These are phyloP conservation scores for Lentinula aciculospora DNA, from an alignment of 768 basidiomycete genomes.

Conservation along the genomic window DNA sequence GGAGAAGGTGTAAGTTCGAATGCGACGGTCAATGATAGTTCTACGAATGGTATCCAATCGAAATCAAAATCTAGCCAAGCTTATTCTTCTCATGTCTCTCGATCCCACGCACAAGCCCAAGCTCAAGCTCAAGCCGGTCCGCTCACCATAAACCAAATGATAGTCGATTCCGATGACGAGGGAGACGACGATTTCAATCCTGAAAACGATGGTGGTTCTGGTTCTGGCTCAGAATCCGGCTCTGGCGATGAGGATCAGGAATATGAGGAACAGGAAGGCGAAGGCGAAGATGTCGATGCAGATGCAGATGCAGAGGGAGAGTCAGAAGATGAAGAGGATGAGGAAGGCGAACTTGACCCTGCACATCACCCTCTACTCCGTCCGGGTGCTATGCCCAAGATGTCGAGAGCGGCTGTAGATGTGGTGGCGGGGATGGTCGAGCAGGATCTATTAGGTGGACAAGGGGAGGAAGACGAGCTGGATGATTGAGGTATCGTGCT, in stretches of 20 bases:
- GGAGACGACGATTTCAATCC: not conserved
- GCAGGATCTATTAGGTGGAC: constrained; percentile 37
- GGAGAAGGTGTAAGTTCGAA: no score
- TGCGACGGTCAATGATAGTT: no score
- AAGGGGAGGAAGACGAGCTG: constrained; percentile 45
- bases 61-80: no score
- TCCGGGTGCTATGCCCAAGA: constrained; percentile 62
- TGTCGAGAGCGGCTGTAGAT: constrained; percentile 64
- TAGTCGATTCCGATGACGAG: constrained; percentile 2
- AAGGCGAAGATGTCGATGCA: constrained; percentile 31
- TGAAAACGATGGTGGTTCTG: constrained; percentile 32
- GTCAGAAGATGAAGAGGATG: constrained; percentile 27
- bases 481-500: constrained; percentile 39
- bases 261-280: constrained; percentile 31
- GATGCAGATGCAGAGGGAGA: constrained; percentile 25
- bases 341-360: constrained; percentile 43
- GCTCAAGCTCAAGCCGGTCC: not conserved
- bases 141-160: not conserved
- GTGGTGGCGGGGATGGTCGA: constrained; percentile 60
- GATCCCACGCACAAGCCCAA: not conserved
- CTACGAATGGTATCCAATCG: no score
- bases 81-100: no score
- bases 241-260: not conserved
- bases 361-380: constrained; percentile 57
- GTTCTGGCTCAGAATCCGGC: constrained; percentile 30